Evolutionary conservation across 371 early-diverging fungal genomes (phyloP), one percentile per base, ranked within the genome.

Genomic region (Nematocida sp.): DNA sequence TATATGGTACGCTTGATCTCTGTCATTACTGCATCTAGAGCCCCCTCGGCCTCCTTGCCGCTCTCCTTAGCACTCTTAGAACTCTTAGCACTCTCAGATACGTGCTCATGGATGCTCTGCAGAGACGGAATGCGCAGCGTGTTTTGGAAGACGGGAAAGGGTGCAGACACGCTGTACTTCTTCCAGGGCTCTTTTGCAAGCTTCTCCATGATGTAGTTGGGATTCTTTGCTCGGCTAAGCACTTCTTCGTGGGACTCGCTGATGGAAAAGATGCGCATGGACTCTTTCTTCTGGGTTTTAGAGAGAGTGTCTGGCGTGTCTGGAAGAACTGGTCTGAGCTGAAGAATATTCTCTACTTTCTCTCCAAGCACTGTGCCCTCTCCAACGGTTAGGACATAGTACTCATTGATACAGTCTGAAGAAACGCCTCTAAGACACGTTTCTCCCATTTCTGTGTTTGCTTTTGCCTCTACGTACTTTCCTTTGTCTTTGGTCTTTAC

Each of bases 231-330:
- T 70, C 63, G 57, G 43, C 60, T 57, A 27, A 58, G 60, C 5
- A 67, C 27, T 21, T 67, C 67, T 45, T 67, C 62, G 36, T 67
- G 67, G 1, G 67, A 29, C 41, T 67, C 67, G 29, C 49, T 60
- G 17, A 67, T 23, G 7, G 67, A 29, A 40, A 62, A 67, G 13
- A 48, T 50, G 56, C 53, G 13, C n/a, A 11, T 46, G 7, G 41
- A 43, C 45, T 67, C 67, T 40, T 67, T 67, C 27, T 51, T 56
- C 25, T 67, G 60, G 32, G 41, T n/a, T 29, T 65, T 74, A 29
- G 40, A 58, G 8, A 67, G 31, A 19, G 41, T 67, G 21, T 67
- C 67, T 38, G 41, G 48, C 23, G 60, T 67, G 19, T 67, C 67
- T 60, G 37, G 25, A 3, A 67, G 62, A 48, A 67, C 37, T 5